A percentile compares a stretch with the other conserved stretches of the same genome.
Evolutionary conservation across 2,329 filamentous ascomycete genomes (phyloP).

Genomic region (Diaporthe velutina): DNA sequence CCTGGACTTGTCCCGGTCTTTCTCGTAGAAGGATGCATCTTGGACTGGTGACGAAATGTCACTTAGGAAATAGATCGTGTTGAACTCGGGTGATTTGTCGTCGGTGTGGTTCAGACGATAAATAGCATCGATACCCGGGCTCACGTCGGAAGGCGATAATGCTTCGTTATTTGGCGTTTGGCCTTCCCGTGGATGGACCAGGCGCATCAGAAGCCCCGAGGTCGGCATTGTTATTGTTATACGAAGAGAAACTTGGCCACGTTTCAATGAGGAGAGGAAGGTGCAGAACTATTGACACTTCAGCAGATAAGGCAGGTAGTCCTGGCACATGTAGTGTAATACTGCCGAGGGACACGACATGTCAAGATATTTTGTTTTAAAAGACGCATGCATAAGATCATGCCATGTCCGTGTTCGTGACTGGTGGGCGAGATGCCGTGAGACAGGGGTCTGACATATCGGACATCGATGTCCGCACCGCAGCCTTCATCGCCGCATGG

Average conservation of each 20-base stretch:
- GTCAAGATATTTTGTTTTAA: too few species aligned
- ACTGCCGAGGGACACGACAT: neutral
- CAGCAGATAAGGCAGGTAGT: neutral
- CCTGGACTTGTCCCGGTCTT: neutral
- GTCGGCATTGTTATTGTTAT: neutral
- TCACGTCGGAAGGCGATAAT: neutral
- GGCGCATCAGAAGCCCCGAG: neutral
- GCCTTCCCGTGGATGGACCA: neutral
- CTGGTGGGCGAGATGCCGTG: neutral
- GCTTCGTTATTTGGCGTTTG: neutral
- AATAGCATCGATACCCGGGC: neutral
- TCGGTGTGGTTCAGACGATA: neutral
- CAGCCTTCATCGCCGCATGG: neutral
- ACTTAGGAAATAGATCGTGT: neutral
- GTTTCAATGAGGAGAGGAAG: neutral
- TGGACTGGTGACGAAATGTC: neutral
- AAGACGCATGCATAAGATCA: neutral
- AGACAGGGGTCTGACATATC: neutral
- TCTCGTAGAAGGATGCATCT: neutral
- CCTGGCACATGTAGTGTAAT: neutral
- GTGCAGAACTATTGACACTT: neutral
- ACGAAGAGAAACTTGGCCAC: neutral
- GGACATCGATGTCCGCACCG: conserved; percentile 1
- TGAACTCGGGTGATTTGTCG: neutral
- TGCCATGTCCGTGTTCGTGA: neutral